These are phyloP conservation scores for Amphirosellinia nigrospora DNA, from an alignment of 495 filamentous ascomycete genomes.

Conservation along the genomic window DNA sequence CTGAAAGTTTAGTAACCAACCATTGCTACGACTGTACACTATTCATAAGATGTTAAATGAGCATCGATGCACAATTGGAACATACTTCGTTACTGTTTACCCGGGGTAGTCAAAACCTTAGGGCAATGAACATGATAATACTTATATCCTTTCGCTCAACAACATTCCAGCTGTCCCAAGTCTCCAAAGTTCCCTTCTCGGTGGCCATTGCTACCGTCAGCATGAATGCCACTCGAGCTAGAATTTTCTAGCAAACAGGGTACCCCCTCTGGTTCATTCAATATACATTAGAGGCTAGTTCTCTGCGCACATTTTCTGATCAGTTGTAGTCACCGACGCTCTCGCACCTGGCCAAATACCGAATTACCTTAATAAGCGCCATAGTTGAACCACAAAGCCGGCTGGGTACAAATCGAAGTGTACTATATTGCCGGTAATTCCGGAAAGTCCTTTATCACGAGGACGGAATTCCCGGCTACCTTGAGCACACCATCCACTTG, in stretches of 20 bases:
- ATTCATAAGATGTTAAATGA: background rate
- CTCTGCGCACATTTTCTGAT: no score
- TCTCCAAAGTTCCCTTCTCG: background rate
- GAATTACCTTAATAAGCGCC: background rate
- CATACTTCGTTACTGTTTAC: background rate
- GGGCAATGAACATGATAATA: background rate
- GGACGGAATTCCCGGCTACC: background rate
- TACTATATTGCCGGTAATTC: conserved; percentile 9
- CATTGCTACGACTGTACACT: background rate
- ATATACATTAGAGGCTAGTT: background rate
- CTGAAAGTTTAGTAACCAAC: background rate
- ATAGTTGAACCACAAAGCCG: background rate
- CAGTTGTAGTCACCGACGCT: background rate
- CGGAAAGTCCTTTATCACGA: background rate
- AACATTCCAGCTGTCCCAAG: background rate
- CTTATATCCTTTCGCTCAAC: background rate
- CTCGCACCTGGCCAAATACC: background rate
- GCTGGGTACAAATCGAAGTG: background rate
- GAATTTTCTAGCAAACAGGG: background rate
- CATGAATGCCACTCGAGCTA: background rate
- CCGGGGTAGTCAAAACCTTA: background rate
- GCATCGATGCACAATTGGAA: background rate
- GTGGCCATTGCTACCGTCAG: background rate
- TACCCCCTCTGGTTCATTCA: background rate
- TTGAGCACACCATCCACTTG: background rate